A percentile compares a stretch with the other conserved stretches of the same genome.
Conservation (phyloP, 345 rosid genomes). For the Aquilaria malaccensis region DNA sequence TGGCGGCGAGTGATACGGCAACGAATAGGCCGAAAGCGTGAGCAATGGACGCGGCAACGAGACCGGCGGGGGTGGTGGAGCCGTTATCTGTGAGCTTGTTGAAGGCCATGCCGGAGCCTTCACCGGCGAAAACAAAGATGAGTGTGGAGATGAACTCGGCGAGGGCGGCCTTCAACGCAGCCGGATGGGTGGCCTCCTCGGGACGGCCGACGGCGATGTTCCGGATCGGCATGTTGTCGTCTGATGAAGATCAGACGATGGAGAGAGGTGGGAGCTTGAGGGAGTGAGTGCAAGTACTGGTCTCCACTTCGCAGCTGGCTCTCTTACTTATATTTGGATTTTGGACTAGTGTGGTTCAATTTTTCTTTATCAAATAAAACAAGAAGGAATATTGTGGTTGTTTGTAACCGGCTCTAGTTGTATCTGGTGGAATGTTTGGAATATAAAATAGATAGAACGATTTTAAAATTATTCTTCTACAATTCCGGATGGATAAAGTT, state of each 20-base stretch:
- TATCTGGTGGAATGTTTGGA: too few relatives aligned
- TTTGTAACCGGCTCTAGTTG: too few relatives aligned
- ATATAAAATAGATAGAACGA: too few relatives aligned
- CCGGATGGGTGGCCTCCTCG: slow-evolving; percentile 58
- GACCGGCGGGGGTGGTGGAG: slow-evolving; percentile 29
- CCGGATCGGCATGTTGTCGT: slow-evolving; percentile 65
- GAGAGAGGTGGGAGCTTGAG: not conserved
- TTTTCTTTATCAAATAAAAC: too few relatives aligned
- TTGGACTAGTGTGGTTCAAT: too few relatives aligned
- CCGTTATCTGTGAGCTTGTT: slow-evolving; percentile 15
- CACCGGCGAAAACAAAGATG: slow-evolving; percentile 73
- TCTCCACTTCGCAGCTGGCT: slow-evolving; percentile 7
- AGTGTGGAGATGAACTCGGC: slow-evolving; percentile 69
- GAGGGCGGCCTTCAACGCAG: slow-evolving; percentile 45
- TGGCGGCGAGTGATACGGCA: slow-evolving; percentile 50
- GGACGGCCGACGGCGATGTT: slow-evolving; percentile 74
- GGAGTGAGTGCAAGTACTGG: not conserved
- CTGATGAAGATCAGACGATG: slow-evolving; percentile 11
- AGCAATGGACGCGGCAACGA: slow-evolving; percentile 54
- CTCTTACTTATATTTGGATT: slow-evolving; percentile 23
- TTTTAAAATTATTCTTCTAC: too few relatives aligned
- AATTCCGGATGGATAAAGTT: too few relatives aligned
- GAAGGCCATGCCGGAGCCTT: slow-evolving; percentile 72
- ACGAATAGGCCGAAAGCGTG: slow-evolving; percentile 57
- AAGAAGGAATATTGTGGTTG: too few relatives aligned